Conservation (phyloP, 2,329 filamentous ascomycete species). For the Aspergillus sp. region DNA sequence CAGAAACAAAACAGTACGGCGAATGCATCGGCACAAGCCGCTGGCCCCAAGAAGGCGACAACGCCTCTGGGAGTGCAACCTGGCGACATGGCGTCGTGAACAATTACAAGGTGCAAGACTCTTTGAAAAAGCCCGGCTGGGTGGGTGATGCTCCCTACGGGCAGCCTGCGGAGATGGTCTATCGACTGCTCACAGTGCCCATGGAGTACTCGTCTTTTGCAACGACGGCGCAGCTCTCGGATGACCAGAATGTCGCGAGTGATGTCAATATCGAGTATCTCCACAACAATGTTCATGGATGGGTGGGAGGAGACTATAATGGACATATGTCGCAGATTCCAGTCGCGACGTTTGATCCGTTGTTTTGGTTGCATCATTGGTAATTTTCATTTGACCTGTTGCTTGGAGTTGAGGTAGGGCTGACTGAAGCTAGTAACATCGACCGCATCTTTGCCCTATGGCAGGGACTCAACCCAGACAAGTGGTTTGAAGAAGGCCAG, state of each 20-base stretch:
- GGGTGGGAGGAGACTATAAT: slow-evolving; percentile 3
- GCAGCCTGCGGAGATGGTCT: slow-evolving; percentile 1
- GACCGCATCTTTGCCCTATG: slow-evolving; percentile 3
- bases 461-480: slow-evolving; percentile 1
- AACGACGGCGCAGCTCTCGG: not conserved
- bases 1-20: not conserved
- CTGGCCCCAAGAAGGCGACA: not conserved
- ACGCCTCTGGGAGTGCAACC: not conserved
- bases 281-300: slow-evolving; percentile 2
- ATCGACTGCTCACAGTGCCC: not conserved
- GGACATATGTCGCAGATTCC: slow-evolving; percentile 5
- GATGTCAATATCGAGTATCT: not conserved
- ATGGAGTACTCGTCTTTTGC: slow-evolving; percentile 1
- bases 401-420: not conserved
- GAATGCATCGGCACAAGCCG: slow-evolving; percentile 3
- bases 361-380: slow-evolving; percentile 1
- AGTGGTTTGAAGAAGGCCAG: not conserved
- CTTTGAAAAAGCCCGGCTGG: not conserved
- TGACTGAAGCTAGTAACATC: not conserved
- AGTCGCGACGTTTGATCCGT: not conserved
- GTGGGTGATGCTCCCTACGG: not conserved
- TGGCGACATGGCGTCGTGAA: not conserved
- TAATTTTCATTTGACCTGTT: not conserved
- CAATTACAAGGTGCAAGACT: slow-evolving; percentile 1
- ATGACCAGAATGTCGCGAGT: not conserved